Conservation (phyloP, 495 filamentous ascomycete species). For the Penicillium paxilli region DNA sequence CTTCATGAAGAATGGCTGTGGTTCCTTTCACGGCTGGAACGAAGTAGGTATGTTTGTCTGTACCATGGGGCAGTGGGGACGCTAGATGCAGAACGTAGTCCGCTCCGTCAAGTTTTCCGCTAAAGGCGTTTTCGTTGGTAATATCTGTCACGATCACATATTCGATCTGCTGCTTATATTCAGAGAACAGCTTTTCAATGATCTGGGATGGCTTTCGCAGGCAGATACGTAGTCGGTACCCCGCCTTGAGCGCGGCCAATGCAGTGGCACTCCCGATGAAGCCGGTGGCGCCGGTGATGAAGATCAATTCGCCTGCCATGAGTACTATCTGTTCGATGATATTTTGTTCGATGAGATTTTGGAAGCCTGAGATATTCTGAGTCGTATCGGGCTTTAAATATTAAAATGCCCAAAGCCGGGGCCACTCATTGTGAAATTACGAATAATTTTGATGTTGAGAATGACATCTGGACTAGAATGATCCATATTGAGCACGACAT, state of each 20-base stretch:
- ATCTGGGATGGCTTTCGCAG: constrained; percentile 29
- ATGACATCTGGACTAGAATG: too few species aligned
- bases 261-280: constrained; percentile 42
- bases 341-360: neutral
- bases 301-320: constrained; percentile 25
- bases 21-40: constrained; percentile 35
- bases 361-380: too few species aligned
- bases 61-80: constrained; percentile 33
- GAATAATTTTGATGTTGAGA: too few species aligned
- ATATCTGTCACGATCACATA: constrained; percentile 35
- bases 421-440: too few species aligned
- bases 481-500: too few species aligned
- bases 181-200: constrained; percentile 17
- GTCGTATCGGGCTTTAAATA: too few species aligned
- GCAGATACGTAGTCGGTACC: constrained; percentile 37
- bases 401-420: too few species aligned
- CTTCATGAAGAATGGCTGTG: constrained; percentile 28
- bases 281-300: constrained; percentile 48
- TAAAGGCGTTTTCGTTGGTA: constrained; percentile 27
- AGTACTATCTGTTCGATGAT: neutral
- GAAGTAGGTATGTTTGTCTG: constrained; percentile 28
- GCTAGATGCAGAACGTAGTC: constrained; percentile 43
- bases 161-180: constrained; percentile 20
- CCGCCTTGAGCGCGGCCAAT: constrained; percentile 36
- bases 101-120: constrained; percentile 29